These are phyloP conservation scores for Opeltia flavorubescens DNA, from an alignment of 495 filamentous ascomycete genomes.

Conservation along the genomic window DNA sequence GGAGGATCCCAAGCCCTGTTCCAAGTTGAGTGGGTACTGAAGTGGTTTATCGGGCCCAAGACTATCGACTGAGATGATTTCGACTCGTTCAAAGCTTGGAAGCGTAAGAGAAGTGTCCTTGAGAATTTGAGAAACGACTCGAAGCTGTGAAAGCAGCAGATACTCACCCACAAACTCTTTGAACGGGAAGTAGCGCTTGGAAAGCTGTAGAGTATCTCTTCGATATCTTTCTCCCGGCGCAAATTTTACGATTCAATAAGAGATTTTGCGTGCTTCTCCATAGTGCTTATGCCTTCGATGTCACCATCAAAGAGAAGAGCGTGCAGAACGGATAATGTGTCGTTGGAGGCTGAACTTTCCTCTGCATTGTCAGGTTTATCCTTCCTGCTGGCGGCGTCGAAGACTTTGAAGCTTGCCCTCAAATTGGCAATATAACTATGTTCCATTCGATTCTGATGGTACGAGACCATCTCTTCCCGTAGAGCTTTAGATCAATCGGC, in stretches of 20 bases:
- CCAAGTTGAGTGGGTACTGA: slow-evolving; percentile 17
- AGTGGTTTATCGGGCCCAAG: slow-evolving; percentile 12
- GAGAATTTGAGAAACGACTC: slow-evolving; percentile 18
- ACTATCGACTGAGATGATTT: slow-evolving; percentile 13
- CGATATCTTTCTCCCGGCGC: slow-evolving; percentile 15
- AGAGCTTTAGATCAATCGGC: slow-evolving; percentile 1
- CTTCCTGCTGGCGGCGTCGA: slow-evolving; percentile 9
- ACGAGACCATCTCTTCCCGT: slow-evolving; percentile 19
- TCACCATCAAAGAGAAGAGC: slow-evolving; percentile 14
- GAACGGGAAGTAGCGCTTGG: slow-evolving; percentile 16
- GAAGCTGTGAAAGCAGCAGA: slow-evolving; percentile 18
- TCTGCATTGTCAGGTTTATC: slow-evolving; percentile 6
- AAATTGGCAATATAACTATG: slow-evolving; percentile 18
- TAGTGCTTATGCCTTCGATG: too few species aligned
- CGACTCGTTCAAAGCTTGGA: slow-evolving; percentile 18
- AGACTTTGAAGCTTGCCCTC: slow-evolving; percentile 18
- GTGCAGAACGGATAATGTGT: slow-evolving; percentile 13
- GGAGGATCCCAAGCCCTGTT: slow-evolving; percentile 17
- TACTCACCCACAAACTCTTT: slow-evolving; percentile 17
- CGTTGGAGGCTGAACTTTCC: slow-evolving; percentile 14
- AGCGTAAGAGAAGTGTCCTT: slow-evolving; percentile 18
- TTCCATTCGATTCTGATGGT: slow-evolving; percentile 18
- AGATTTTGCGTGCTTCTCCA: slow-evolving; percentile 12
- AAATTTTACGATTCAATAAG: slow-evolving; percentile 15
- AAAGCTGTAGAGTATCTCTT: slow-evolving; percentile 16